Evolutionary conservation across 1,284 basidiomycete species (phyloP), one percentile per base, ranked within the genome.

Genomic region (Melampsora larici-populina): DNA sequence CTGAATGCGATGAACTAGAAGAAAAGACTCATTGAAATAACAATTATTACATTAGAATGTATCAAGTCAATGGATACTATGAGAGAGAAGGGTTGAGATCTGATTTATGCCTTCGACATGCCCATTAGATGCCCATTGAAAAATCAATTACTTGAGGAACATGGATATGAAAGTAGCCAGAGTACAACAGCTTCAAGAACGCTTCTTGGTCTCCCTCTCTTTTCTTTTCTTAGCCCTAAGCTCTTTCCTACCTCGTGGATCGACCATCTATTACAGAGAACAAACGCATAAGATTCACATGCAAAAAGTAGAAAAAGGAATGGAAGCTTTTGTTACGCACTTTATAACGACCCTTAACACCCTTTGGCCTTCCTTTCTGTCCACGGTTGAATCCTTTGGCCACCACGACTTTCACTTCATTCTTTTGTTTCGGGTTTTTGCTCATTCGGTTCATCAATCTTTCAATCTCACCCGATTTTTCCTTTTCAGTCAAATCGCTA

Each of bases 381-480:
- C 93, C 97, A 82, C 89, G 92, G 84, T 97, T 92, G 24, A 88
- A 87, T 70, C 97, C 97, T 82, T 91, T 92, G 15, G 96, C 97
- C 4, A 99, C 96, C 36, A 99, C 90, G 15, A 98, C 85, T 85
- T 94, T 93, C 78, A 92, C 84, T 78, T 94, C 91, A 82, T 89
- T 92, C 86, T 91, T 91, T 78, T 86, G 86, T 85, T 90, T 91
- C 46, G 73, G 69, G 72, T 82, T 82, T 58, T 79, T 81, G 58
- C 78, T 91, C 83, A 89, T 92, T 62, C 82, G 83, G 51, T 88
- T 88, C 88, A 99, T 91, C 46, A 98, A 85, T 84, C 95, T 96
- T 82, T 93, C 91, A 78, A 99, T 95, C 83, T 93, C 92, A 80
- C 90, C 89, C 8, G 96, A 94, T 85, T 98, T 98, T 83, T 98